These are phyloP conservation scores for Cronartium ribicola DNA, from an alignment of 1,284 basidiomycete genomes.

Conservation along the genomic window DNA sequence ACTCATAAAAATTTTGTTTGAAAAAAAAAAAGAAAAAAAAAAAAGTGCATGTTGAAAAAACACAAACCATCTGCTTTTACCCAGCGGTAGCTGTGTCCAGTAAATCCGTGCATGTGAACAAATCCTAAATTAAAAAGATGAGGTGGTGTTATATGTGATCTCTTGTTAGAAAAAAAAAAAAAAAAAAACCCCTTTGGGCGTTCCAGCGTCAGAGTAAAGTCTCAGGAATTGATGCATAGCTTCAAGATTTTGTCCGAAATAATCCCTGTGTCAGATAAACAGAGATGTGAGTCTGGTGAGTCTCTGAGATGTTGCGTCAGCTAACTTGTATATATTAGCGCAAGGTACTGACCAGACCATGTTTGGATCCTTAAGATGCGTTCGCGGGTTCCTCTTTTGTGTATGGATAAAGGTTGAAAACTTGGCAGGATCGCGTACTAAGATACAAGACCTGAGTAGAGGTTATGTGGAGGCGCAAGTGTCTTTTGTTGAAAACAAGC, in stretches of 20 bases:
- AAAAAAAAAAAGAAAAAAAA: not conserved
- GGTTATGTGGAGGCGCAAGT: no score
- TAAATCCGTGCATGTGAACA: not conserved
- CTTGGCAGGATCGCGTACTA: constrained; percentile 65
- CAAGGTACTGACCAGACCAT: constrained; percentile 1
- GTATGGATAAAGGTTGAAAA: constrained; percentile 23
- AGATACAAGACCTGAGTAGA: no score
- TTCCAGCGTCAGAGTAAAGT: not conserved
- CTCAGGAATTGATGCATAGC: not conserved
- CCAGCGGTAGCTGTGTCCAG: not conserved
- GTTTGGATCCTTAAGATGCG: constrained; percentile 10
- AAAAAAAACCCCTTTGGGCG: not conserved
- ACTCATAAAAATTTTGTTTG: not conserved
- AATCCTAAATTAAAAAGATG: not conserved
- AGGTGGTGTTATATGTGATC: not conserved
- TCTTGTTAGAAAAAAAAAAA: not conserved
- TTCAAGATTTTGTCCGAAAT: constrained; percentile 2
- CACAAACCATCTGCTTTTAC: not conserved
- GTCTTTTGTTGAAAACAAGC: not conserved
- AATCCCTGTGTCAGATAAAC: not conserved
- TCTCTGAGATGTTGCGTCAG: not conserved
- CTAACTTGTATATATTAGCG: not conserved
- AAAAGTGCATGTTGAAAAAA: not conserved
- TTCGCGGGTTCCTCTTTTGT: constrained; percentile 15
- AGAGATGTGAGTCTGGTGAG: not conserved